These are phyloP conservation scores for Cylindrotheca closterium DNA, from an alignment of 108 stramenopile genomes.

Conservation along the genomic window DNA sequence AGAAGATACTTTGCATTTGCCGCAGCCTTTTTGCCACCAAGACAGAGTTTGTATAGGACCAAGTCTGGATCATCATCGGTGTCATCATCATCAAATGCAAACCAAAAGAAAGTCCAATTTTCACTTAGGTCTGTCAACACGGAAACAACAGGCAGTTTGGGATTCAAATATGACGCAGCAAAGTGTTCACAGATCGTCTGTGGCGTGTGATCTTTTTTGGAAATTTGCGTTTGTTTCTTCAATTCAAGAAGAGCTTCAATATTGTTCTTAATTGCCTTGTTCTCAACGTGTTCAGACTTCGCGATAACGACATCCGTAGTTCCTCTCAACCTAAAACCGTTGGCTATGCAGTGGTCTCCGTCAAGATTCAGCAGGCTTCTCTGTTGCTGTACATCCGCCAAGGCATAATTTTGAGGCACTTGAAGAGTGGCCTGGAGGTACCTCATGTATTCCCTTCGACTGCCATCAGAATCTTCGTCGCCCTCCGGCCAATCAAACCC, in stretches of 20 bases:
- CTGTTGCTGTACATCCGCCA: conserved; percentile 9
- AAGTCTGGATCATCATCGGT: conserved; percentile 1
- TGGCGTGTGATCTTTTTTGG: conserved; percentile 6
- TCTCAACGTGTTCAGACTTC: neutral
- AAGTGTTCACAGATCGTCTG: conserved; percentile 10
- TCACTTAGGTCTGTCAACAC: no score
- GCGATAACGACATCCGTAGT: conserved; percentile 13
- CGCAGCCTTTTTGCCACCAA: conserved; percentile 2
- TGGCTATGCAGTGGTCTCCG: neutral
- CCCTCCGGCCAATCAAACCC: neutral
- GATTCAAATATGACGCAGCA: no score
- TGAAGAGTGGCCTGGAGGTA: neutral
- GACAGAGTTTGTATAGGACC: conserved; percentile 10
- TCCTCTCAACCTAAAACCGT: neutral
- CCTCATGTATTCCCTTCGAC: conserved; percentile 10
- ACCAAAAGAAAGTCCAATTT: no score
- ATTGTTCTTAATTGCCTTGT: neutral
- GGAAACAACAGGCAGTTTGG: no score
- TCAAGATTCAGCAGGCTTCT: conserved; percentile 1
- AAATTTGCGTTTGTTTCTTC: conserved; percentile 1
- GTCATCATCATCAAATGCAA: neutral
- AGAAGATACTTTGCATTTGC: conserved; percentile 13
- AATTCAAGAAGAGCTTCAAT: conserved; percentile 11
- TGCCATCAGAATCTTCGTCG: conserved; percentile 6
- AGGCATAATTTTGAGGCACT: neutral